Conservation (phyloP, 306 rosid genomes). For the Alnus glutinosa region DNA sequence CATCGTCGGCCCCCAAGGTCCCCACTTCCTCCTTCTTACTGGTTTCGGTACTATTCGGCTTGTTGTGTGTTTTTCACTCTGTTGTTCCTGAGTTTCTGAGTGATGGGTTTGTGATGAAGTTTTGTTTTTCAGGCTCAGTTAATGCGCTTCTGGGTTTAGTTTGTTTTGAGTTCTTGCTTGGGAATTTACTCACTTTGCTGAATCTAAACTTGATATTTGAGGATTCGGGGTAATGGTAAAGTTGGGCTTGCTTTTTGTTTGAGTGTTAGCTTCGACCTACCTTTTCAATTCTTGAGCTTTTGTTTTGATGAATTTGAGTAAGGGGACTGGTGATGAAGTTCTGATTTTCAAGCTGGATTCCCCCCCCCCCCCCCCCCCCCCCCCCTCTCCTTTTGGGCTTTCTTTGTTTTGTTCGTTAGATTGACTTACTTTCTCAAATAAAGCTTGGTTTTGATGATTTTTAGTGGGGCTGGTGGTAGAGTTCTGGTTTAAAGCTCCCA, state of each 20-base stretch:
- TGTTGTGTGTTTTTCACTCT: background rate
- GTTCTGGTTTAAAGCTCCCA: background rate
- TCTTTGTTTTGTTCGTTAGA: background rate
- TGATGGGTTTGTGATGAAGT: background rate
- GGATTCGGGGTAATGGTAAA: background rate
- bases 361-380: too few relatives aligned
- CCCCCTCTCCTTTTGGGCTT: background rate
- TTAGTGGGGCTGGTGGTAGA: background rate
- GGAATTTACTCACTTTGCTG: background rate
- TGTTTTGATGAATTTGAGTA: background rate
- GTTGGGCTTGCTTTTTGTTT: conserved; percentile 1
- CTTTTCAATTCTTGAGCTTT: background rate
- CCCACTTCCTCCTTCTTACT: background rate
- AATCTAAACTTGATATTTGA: background rate
- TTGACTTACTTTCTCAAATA: background rate
- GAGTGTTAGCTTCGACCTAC: background rate
- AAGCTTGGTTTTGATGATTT: background rate
- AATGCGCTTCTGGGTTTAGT: background rate
- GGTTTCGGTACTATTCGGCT: background rate
- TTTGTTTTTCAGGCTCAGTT: background rate
- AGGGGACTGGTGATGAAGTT: background rate
- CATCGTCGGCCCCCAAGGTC: conserved; percentile 74
- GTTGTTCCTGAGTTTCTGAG: background rate
- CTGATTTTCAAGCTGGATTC: background rate
- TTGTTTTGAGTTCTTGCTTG: background rate